A percentile compares a stretch with the other conserved stretches of the same genome.
Evolutionary conservation across 106 monocot genomes (phyloP).

Genomic region (Triglochin maritima): DNA sequence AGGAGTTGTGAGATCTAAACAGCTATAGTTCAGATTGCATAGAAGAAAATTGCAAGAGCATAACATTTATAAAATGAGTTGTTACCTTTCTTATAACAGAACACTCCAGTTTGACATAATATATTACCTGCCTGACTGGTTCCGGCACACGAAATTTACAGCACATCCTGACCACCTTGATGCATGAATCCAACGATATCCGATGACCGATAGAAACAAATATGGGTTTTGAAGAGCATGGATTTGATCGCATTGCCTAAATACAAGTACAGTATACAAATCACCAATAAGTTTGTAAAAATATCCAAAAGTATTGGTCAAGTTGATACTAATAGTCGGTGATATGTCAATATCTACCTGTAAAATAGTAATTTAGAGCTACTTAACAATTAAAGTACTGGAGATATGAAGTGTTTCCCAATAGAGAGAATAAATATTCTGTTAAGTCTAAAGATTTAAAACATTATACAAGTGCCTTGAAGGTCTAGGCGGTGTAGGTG

Average conservation of each 20-base stretch:
- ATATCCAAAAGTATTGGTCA: too few relatives aligned
- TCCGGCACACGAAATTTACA: slow-evolving; percentile 84
- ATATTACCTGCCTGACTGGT: slow-evolving; percentile 66
- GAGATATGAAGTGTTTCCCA: too few relatives aligned
- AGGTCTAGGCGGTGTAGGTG: too few relatives aligned
- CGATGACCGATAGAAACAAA: slow-evolving; percentile 80
- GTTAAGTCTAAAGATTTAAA: too few relatives aligned
- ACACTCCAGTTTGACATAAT: background rate
- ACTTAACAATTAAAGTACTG: too few relatives aligned
- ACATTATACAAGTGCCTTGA: too few relatives aligned
- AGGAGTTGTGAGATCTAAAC: background rate
- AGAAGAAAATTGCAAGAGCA: background rate
- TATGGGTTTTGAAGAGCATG: slow-evolving; percentile 69
- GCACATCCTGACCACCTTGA: slow-evolving; percentile 43
- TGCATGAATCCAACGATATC: slow-evolving; percentile 72
- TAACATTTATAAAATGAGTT: background rate
- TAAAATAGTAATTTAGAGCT: too few relatives aligned
- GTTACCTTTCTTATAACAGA: background rate
- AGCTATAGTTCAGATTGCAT: background rate
- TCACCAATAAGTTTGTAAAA: too few relatives aligned
- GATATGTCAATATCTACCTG: too few relatives aligned
- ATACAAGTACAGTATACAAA: background rate
- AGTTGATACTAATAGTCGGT: too few relatives aligned
- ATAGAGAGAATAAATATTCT: too few relatives aligned
- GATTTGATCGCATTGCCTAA: slow-evolving; percentile 61